Evolutionary conservation across 805 yeast species (phyloP), one percentile per base, ranked within the genome.

Genomic region (Cyberlindnera americana): DNA sequence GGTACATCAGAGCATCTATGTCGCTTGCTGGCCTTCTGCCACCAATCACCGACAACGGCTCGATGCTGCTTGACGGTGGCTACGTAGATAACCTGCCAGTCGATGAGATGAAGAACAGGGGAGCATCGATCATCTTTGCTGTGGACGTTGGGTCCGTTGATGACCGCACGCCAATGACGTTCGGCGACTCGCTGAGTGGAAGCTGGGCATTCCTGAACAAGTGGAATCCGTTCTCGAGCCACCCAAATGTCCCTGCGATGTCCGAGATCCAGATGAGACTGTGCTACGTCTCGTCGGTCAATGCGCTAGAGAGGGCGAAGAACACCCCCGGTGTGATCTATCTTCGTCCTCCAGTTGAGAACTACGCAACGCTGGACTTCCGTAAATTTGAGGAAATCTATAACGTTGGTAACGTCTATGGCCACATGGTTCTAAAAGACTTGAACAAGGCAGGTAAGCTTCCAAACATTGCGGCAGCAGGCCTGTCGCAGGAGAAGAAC

Each of bases 141-240:
- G 90, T 89, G 13, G 99, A 91, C 62, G 99, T 91, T 27, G 99
- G 99, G 0, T 84, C 96, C 2, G 84, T 81, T 4, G 98, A 93
- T 58, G 98, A 90, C 53, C 72, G 91, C 36, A 81, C 95, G 0
- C 91, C 93, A 5, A 78, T 87, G 90, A 69, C 72, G 30, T 93
- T 88, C 60, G 98, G 99, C 3, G 98, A 91, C 56, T 81, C 97
- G 0, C 66, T 93, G 35, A 84, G 93, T 43, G 99, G 99, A 1
- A 68, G 82, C 27, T 90, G 98, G 96, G 96, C 87, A 7, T 54
- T 93, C 6, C 61, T 87, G 41, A 89, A 89, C 61, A 70, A 95
- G 35, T 78, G 90, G 80, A 91, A 93, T 56, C 95, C 96, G 6
- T 90, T 91, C 54, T 85, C 96, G 0, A 68, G 70, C 11, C 83